Conservation (phyloP, 306 rosid genomes). For the Vigna unguiculata region DNA sequence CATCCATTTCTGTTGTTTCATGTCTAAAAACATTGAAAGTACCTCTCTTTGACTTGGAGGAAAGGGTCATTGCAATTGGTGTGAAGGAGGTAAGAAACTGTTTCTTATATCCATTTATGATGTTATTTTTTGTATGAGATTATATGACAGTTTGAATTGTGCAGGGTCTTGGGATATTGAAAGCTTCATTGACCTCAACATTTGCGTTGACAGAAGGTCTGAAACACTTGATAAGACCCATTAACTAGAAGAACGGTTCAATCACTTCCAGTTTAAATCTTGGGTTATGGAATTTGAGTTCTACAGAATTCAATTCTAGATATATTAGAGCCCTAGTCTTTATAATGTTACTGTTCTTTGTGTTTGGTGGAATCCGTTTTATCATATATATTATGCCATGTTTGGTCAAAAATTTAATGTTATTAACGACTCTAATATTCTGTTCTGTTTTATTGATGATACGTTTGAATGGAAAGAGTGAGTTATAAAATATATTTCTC, state of each 20-base stretch:
- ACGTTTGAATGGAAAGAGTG: no score
- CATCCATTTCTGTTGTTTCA: no score
- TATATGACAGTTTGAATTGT: background rate
- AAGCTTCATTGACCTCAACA: constrained; percentile 8
- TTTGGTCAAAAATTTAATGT: no score
- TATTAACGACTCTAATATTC: no score
- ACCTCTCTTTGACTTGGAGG: no score
- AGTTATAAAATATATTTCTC: no score
- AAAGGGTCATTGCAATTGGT: no score
- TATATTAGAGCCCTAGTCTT: background rate
- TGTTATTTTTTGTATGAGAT: background rate
- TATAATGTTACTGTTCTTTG: background rate
- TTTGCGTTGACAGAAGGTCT: constrained; percentile 25
- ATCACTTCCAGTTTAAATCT: no score
- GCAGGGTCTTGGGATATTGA: background rate
- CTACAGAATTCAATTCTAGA: background rate
- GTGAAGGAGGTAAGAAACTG: background rate
- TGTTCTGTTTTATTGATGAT: no score
- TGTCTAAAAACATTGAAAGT: no score
- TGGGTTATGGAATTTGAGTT: background rate
- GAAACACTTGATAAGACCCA: background rate
- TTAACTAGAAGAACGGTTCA: no score
- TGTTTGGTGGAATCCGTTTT: background rate
- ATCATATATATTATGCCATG: no score
- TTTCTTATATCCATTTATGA: background rate